Evolutionary conservation across 75 land plant species (phyloP), one percentile per base, ranked within the genome.

Genomic region (Selaginella moellendorffii): DNA sequence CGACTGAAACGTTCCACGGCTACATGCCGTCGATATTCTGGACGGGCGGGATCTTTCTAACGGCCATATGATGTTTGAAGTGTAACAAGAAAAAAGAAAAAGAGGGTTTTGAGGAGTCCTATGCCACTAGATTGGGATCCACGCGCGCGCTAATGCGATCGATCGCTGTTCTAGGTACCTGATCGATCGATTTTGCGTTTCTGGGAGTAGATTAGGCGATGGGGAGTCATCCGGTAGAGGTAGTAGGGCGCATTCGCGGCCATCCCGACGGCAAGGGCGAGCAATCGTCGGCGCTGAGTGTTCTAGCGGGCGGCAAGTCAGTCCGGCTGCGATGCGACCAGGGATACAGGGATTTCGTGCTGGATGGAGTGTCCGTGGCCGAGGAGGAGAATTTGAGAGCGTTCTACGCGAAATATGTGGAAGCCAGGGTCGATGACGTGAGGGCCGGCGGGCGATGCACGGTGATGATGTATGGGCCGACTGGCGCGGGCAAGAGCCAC

Each of bases 381-480:
- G 81, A 83, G 29, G 69, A 70, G 29, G 97, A 88, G 30, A 83
- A 79, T 67, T 67, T 85, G 62, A 78, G 68, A 18, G 69, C 54
- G 24, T 91, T 91, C 71, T 91, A 91, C 65, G 67, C 71, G 70
- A 88, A 70, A 67, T 87, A 80, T 54, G 84, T 91, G 63, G 74
- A 78, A 56, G 68, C 83, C 26, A 85, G 97, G 74, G 78, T 91
- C 17, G 61, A 70, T 21, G 76, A 82, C 18, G 93, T 91, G 58
- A 75, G 76, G 63, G 29, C 60, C 42, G 97, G 97, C 1, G 78
- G 72, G 0, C 78, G 90, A 29, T 91, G 97, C 59, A 91, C 95
- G 0, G 67, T 91, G 19, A 91, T 91, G 93, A 87, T 91, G 97
- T 91, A 91, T 66, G 97, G 97, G 2, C 97, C 97, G 2, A 91